These are phyloP conservation scores for Groenewaldozyma salmanticensis DNA, from an alignment of 805 yeast species.

Conservation along the genomic window DNA sequence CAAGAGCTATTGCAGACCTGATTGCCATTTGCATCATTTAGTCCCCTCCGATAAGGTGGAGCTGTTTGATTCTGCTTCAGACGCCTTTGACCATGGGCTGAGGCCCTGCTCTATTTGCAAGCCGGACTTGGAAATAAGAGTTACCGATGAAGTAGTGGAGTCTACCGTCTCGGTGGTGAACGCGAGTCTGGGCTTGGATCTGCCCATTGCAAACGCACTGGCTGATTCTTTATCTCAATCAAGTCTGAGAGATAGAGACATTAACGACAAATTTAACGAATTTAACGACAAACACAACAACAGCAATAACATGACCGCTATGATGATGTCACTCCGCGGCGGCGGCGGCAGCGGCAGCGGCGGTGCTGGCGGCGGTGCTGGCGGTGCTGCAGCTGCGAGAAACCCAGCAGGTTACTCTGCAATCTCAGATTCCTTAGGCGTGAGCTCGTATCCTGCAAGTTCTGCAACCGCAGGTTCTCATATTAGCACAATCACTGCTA, in stretches of 20 bases:
- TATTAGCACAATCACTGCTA: no score
- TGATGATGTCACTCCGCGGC: no score
- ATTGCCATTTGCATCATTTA: conserved; percentile 33
- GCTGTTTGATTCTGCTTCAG: conserved; percentile 32
- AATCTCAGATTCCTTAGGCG: no score
- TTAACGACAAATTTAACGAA: not conserved
- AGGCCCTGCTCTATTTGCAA: conserved; percentile 46
- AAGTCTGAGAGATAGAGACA: not conserved
- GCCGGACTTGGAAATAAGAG: conserved; percentile 30
- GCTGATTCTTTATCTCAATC: conserved; percentile 16
- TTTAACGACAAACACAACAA: conserved; percentile 12
- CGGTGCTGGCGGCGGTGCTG: conserved; percentile 19
- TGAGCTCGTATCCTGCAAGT: no score
- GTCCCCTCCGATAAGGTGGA: conserved; percentile 34
- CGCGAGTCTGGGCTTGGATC: conserved; percentile 45
- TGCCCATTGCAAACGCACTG: conserved; percentile 21
- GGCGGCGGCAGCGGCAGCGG: conserved; percentile 12
- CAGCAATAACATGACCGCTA: no score
- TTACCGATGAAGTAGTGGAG: conserved; percentile 26
- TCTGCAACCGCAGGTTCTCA: no score
- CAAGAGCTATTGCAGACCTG: conserved; percentile 53
- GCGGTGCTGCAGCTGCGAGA: no score
- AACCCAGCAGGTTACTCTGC: no score
- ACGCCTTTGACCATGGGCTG: conserved; percentile 39
- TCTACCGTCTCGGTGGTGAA: conserved; percentile 48